These are phyloP conservation scores for Zychaea mexicana DNA, from an alignment of 371 early-diverging fungal genomes.

Conservation along the genomic window DNA sequence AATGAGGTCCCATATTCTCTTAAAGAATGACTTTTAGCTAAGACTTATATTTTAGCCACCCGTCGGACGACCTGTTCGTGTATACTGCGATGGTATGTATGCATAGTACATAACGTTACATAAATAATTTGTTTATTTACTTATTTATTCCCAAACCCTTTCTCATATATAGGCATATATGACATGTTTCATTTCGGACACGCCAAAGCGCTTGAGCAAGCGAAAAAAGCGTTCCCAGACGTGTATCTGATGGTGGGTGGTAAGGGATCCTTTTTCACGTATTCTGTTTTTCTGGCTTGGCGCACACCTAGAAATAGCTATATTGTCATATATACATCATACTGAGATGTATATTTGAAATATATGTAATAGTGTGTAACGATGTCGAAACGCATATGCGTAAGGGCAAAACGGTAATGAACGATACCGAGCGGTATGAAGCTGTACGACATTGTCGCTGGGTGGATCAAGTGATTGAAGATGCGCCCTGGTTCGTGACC, in stretches of 20 bases:
- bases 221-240: slow-evolving; percentile 88
- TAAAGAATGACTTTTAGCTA: no score
- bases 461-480: slow-evolving; percentile 92
- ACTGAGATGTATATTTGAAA: not conserved
- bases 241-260: slow-evolving; percentile 91
- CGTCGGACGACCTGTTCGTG: slow-evolving; percentile 74
- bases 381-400: slow-evolving; percentile 82
- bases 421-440: slow-evolving; percentile 87
- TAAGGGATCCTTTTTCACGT: slow-evolving; percentile 27
- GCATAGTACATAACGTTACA: not conserved
- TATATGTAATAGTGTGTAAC: slow-evolving; percentile 66
- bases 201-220: slow-evolving; percentile 90
- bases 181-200: slow-evolving; percentile 97
- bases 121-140: not conserved
- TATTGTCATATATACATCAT: not conserved
- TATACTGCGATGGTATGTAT: slow-evolving; percentile 81
- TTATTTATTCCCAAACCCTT: not conserved
- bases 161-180: slow-evolving; percentile 74
- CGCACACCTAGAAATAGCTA: no score
- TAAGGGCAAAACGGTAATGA: slow-evolving; percentile 95
- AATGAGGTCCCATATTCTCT: not conserved
- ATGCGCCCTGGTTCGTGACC: slow-evolving; percentile 91
- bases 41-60: slow-evolving; percentile 54
- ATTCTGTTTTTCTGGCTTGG: not conserved
- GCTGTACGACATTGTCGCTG: slow-evolving; percentile 93